phyloP scores from a whole-genome alignment of 345 rosid genomes.

The Cardamine resedifolia region DNA sequence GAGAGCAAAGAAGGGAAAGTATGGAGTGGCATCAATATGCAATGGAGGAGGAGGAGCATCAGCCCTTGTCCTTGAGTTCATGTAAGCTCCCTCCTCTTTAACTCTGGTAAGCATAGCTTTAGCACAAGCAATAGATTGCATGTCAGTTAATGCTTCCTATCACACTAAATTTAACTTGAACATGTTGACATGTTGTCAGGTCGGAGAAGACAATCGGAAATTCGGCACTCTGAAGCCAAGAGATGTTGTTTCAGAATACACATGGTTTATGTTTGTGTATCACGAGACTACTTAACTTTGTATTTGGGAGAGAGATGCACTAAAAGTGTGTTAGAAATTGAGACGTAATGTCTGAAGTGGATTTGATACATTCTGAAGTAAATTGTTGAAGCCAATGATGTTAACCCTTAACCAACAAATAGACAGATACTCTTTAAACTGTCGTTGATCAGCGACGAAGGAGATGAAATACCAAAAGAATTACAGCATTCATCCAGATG shows the following conservation, averaged over 20 bases:
- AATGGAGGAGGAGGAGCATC: conserved; percentile 99
- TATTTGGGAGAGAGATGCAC: conserved; percentile 20
- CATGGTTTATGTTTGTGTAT: conserved; percentile 1
- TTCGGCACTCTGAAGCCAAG: conserved; percentile 31
- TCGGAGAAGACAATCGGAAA: conserved; percentile 30
- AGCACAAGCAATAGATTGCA: not conserved
- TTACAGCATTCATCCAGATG: not conserved
- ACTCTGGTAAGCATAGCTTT: conserved; percentile 33
- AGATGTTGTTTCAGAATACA: not conserved
- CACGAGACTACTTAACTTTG: not conserved
- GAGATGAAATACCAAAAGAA: conserved; percentile 3
- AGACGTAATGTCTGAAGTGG: conserved; percentile 3
- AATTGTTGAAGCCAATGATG: conserved; percentile 7
- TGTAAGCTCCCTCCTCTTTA: conserved; percentile 51
- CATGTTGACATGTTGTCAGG: conserved; percentile 11
- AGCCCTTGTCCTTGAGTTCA: conserved; percentile 77
- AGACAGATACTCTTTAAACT: not conserved
- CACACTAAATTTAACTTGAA: not conserved
- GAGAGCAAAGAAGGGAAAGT: conserved; percentile 73
- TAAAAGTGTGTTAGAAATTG: conserved; percentile 4
- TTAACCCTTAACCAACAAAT: not conserved
- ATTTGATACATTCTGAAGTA: not conserved
- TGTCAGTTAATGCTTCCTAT: not conserved
- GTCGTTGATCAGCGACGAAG: not conserved
- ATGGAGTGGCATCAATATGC: conserved; percentile 84